phyloP scores from a whole-genome alignment of 371 early-diverging fungal genomes.

The Sporodiniella umbellata region DNA sequence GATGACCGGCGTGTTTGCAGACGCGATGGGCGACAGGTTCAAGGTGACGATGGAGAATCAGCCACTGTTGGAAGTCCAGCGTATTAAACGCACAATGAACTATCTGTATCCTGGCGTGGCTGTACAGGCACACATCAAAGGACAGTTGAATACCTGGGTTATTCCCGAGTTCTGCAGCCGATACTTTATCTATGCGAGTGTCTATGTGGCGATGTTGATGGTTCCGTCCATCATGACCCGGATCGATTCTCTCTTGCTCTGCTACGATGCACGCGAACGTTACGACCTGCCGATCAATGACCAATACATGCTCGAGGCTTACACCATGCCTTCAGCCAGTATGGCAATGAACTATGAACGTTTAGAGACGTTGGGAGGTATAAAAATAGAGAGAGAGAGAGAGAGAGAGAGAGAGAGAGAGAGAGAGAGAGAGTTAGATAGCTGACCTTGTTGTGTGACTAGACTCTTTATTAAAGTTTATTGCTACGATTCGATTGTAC shows the following conservation, averaged over 20 bases:
- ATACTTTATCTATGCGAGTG: constrained; percentile 51
- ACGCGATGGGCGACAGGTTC: too few species aligned
- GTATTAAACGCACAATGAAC: constrained; percentile 46
- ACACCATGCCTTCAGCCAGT: constrained; percentile 70
- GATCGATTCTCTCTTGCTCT: constrained; percentile 60
- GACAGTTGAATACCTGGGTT: constrained; percentile 33
- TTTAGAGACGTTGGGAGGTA: constrained; percentile 87
- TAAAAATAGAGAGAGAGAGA: too few species aligned
- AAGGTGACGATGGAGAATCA: too few species aligned
- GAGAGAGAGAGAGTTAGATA: not conserved
- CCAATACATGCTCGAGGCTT: constrained; percentile 64
- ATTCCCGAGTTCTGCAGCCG: constrained; percentile 56
- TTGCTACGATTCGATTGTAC: constrained; percentile 75
- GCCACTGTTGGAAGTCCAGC: constrained; percentile 46
- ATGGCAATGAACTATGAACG: constrained; percentile 87
- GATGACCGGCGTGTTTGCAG: too few species aligned
- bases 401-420: too few species aligned
- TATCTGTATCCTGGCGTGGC: constrained; percentile 41
- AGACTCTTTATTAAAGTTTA: constrained; percentile 92
- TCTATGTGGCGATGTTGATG: constrained; percentile 51
- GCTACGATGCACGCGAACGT: constrained; percentile 49
- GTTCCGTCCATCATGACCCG: constrained; percentile 69
- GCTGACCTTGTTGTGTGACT: not conserved
- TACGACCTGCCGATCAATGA: constrained; percentile 42
- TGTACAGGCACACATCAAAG: constrained; percentile 19